Percentiles rank a stretch among this genome's conserved stretches.
These are phyloP conservation scores for Fagus crenata DNA, from an alignment of 306 rosid species.

Conservation along the genomic window DNA sequence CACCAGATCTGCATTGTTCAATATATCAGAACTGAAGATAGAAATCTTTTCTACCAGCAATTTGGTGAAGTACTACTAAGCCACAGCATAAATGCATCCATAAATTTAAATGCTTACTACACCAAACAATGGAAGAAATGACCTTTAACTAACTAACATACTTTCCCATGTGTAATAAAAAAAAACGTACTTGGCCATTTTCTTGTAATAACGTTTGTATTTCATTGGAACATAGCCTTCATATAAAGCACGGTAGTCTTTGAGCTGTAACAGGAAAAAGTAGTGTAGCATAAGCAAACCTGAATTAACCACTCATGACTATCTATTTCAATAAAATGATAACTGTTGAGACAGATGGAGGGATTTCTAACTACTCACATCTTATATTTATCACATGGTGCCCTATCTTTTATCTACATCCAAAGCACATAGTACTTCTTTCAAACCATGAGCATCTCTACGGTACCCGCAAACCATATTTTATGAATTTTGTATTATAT, in stretches of 20 bases:
- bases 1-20: conserved; percentile 65
- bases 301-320: conserved; percentile 16
- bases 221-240: conserved; percentile 96
- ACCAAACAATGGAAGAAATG: conserved; percentile 23
- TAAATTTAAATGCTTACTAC: conserved; percentile 14
- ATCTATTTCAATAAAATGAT: not conserved
- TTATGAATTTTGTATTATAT: not conserved
- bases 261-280: conserved; percentile 61
- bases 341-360: conserved; percentile 2
- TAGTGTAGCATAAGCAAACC: conserved; percentile 39
- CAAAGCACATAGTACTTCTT: not conserved
- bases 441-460: not conserved
- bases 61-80: conserved; percentile 16
- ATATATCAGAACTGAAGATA: conserved; percentile 31
- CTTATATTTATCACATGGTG: not conserved
- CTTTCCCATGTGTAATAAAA: conserved; percentile 50
- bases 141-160: conserved; percentile 40
- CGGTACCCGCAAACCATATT: not conserved
- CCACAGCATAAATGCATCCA: conserved; percentile 15
- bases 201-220: conserved; percentile 79
- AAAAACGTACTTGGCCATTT: conserved; percentile 71
- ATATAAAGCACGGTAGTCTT: conserved; percentile 59
- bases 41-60: conserved; percentile 7
- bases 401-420: not conserved
- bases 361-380: conserved; percentile 1